phyloP scores from a whole-genome alignment of 2,329 filamentous ascomycete species.

The Leptographium lundbergii region DNA sequence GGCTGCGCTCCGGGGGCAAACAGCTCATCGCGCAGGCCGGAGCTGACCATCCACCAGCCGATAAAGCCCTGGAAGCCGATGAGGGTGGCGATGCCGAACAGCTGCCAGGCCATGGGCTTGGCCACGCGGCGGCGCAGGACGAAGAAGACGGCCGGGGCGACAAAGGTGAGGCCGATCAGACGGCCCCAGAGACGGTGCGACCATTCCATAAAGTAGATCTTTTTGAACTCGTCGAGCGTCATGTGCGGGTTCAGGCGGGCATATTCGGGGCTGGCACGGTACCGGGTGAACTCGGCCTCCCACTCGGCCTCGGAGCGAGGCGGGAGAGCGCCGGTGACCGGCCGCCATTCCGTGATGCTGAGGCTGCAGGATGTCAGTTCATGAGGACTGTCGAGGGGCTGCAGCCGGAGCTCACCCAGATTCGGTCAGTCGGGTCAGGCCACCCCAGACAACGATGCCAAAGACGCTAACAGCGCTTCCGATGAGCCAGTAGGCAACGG shows the following conservation, averaged over 20 bases:
- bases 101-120: slow-evolving; percentile 59
- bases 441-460: slow-evolving; percentile 91
- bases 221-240: slow-evolving; percentile 87
- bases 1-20: slow-evolving; percentile 86
- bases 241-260: slow-evolving; percentile 85
- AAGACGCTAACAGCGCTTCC: slow-evolving; percentile 89
- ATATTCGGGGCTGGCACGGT: slow-evolving; percentile 86
- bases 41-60: slow-evolving; percentile 99
- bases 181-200: slow-evolving; percentile 89
- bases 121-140: slow-evolving; percentile 69
- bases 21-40: slow-evolving; percentile 86
- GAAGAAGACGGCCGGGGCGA: slow-evolving; percentile 81
- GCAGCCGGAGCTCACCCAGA: slow-evolving; percentile 55
- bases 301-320: slow-evolving; percentile 70
- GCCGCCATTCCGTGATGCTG: slow-evolving; percentile 97
- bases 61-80: slow-evolving; percentile 94
- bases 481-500: slow-evolving; percentile 83
- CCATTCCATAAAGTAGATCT: slow-evolving; percentile 99
- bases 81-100: slow-evolving; percentile 72
- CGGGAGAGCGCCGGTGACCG: slow-evolving; percentile 83
- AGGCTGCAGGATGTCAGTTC: slow-evolving; percentile 39
- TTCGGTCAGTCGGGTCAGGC: slow-evolving; percentile 85
- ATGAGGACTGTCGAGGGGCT: background rate
- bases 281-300: slow-evolving; percentile 88
- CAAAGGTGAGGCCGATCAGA: slow-evolving; percentile 78